phyloP scores from a whole-genome alignment of 2,329 filamentous ascomycete genomes.

The Fusarium pininemorale region DNA sequence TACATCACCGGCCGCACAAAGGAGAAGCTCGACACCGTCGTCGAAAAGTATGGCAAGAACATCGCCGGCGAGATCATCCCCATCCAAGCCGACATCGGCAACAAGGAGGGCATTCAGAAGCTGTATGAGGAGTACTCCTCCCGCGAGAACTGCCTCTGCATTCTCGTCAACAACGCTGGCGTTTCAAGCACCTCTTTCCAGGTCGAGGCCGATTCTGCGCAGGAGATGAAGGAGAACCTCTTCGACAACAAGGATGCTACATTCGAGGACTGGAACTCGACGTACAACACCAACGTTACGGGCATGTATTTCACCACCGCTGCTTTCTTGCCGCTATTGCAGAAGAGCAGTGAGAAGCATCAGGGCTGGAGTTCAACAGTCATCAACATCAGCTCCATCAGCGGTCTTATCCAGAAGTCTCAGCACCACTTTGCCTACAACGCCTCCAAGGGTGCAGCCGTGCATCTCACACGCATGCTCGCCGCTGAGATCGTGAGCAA shows the following conservation, averaged over 20 bases:
- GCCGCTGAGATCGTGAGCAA: slow-evolving; percentile 67
- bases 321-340: slow-evolving; percentile 69
- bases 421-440: slow-evolving; percentile 75
- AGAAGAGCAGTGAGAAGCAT: slow-evolving; percentile 56
- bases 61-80: slow-evolving; percentile 65
- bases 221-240: slow-evolving; percentile 67
- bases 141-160: slow-evolving; percentile 66
- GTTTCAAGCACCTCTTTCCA: slow-evolving; percentile 65
- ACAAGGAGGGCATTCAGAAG: slow-evolving; percentile 65
- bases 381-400: slow-evolving; percentile 75
- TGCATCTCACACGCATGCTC: slow-evolving; percentile 72
- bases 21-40: slow-evolving; percentile 69
- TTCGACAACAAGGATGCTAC: slow-evolving; percentile 70
- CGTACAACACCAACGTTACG: slow-evolving; percentile 80
- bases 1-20: slow-evolving; percentile 74
- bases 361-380: slow-evolving; percentile 65
- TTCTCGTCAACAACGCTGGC: slow-evolving; percentile 76
- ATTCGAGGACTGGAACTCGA: slow-evolving; percentile 75
- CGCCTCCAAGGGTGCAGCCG: slow-evolving; percentile 69
- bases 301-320: slow-evolving; percentile 72
- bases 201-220: slow-evolving; percentile 60
- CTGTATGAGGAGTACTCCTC: slow-evolving; percentile 66
- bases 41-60: slow-evolving; percentile 65
- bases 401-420: slow-evolving; percentile 68
- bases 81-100: slow-evolving; percentile 69